These are phyloP conservation scores for Cenchrus purpureus DNA, from an alignment of 176 grass and related monocot genomes.

Conservation along the genomic window DNA sequence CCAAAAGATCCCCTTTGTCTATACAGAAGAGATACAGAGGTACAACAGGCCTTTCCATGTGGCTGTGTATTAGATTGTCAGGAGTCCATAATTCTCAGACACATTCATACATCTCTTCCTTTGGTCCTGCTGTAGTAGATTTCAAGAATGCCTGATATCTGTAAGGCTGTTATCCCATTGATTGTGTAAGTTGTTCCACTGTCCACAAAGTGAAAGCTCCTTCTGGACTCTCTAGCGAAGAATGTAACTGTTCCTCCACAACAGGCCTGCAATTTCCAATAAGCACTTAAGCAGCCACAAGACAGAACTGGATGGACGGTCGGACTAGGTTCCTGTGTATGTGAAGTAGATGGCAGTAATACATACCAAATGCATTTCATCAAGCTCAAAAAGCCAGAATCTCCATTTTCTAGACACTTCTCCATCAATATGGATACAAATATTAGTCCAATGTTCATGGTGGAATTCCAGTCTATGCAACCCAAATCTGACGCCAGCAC, in stretches of 20 bases:
- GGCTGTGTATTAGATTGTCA: no score
- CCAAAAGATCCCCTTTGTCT: no score
- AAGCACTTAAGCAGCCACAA: constrained; percentile 5
- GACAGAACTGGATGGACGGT: not conserved
- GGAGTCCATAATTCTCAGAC: no score
- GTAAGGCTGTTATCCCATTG: not conserved
- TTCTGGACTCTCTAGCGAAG: constrained; percentile 39
- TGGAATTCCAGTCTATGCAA: constrained; percentile 74
- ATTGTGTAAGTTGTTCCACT: constrained; percentile 51
- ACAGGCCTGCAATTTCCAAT: constrained; percentile 55
- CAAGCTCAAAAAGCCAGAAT: constrained; percentile 55
- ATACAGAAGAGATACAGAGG: no score
- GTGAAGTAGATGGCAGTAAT: not conserved
- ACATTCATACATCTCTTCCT: no score
- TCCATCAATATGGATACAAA: constrained; percentile 73
- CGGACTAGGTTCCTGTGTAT: not conserved
- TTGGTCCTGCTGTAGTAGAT: no score
- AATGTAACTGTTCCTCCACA: constrained; percentile 36
- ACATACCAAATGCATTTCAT: constrained; percentile 51
- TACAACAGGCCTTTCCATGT: no score
- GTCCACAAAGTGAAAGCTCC: constrained; percentile 48
- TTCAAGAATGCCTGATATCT: not conserved
- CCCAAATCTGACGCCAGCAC: constrained; percentile 77
- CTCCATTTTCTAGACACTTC: constrained; percentile 52
- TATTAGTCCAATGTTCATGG: constrained; percentile 57